phyloP scores from a whole-genome alignment of 1,284 basidiomycete genomes.

The Coriolopsis trogii region DNA sequence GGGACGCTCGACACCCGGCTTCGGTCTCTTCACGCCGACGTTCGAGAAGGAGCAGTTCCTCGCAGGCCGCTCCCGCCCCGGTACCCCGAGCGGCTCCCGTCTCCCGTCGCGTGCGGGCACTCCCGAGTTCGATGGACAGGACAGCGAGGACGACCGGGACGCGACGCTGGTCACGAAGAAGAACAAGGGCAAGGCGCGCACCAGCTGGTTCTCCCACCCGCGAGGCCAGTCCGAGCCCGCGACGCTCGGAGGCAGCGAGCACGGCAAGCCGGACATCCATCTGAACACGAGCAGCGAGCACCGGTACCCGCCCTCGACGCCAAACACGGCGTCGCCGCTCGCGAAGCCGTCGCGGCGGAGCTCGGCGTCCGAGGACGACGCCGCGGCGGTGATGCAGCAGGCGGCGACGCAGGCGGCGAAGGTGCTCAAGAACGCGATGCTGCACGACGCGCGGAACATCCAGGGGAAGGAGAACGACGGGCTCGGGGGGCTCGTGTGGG shows the following conservation, averaged over 20 bases:
- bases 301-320: conserved; percentile 22
- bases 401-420: conserved; percentile 59
- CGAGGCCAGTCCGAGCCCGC: conserved; percentile 12
- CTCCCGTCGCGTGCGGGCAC: conserved; percentile 18
- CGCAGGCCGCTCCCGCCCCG: conserved; percentile 10
- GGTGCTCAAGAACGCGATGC: conserved; percentile 64
- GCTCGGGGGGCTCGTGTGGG: conserved; percentile 47
- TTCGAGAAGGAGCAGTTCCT: conserved; percentile 34
- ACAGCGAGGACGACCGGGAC: conserved; percentile 26
- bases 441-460: conserved; percentile 77
- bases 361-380: conserved; percentile 27
- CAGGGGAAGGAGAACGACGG: conserved; percentile 48
- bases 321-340: conserved; percentile 7
- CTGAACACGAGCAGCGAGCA: conserved; percentile 14
- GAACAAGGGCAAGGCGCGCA: conserved; percentile 29
- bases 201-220: conserved; percentile 8
- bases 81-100: conserved; percentile 21
- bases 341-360: conserved; percentile 12
- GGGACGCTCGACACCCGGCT: conserved; percentile 29
- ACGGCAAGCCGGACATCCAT: conserved; percentile 16
- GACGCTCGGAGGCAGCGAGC: conserved; percentile 10
- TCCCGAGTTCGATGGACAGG: conserved; percentile 27
- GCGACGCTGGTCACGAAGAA: conserved; percentile 24
- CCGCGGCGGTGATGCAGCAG: conserved; percentile 22
- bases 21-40: conserved; percentile 32